Percentiles rank a stretch among this genome's conserved stretches.
phyloP scores from a whole-genome alignment of 345 rosid species.

The Sonneratia caseolaris region DNA sequence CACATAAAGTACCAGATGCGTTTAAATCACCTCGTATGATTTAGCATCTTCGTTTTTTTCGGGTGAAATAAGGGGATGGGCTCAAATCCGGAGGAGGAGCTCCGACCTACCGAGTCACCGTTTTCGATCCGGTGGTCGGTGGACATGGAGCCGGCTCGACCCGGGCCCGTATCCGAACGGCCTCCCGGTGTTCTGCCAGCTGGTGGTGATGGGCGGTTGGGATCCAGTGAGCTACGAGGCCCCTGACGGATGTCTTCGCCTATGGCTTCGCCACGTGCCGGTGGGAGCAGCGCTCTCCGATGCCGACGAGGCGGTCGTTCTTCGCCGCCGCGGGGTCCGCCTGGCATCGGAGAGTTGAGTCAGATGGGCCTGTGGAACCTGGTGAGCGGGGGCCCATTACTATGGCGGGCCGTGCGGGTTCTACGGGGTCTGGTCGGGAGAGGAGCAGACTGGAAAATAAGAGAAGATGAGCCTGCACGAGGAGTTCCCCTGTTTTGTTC shows the following conservation, averaged over 20 bases:
- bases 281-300: conserved; percentile 32
- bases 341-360: not conserved
- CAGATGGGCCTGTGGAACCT: conserved; percentile 12
- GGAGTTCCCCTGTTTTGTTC: conserved; percentile 38
- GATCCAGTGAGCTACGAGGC: conserved; percentile 33
- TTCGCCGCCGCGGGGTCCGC: conserved; percentile 22
- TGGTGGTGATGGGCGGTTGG: conserved; percentile 43
- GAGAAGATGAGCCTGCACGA: conserved; percentile 23
- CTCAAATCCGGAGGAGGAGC: conserved; percentile 13
- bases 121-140: conserved; percentile 22
- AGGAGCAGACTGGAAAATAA: conserved; percentile 19
- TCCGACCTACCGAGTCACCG: conserved; percentile 20
- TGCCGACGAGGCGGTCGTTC: conserved; percentile 37
- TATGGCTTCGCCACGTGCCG: conserved; percentile 32
- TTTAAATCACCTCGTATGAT: too few relatives aligned
- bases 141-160: conserved; percentile 25
- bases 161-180: conserved; percentile 36
- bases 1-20: too few relatives aligned
- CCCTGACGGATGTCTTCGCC: conserved; percentile 26
- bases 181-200: conserved; percentile 34
- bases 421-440: conserved; percentile 2
- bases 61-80: not conserved
- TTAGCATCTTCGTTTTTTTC: too few relatives aligned
- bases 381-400: conserved; percentile 31
- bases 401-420: conserved; percentile 31